Base-by-base conservation (phyloP, 306 rosid species). In the Casuarina glauca region DNA sequence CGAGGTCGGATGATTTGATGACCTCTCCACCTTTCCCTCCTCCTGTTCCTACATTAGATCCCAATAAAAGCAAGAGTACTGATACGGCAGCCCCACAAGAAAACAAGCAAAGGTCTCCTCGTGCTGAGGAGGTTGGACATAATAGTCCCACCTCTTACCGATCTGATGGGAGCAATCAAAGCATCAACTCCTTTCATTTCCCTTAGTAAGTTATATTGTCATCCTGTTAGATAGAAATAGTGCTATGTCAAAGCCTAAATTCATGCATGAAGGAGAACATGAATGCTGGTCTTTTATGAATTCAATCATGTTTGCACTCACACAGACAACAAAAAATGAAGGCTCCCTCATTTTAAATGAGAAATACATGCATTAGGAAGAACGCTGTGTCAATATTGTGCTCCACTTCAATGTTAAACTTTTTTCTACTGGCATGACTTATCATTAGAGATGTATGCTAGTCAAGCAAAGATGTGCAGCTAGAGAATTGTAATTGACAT, bases 111-210 rank as follows among this genome's bases (percentile, higher is more conserved):
- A 41, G 13, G 35, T 46, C 0, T 49, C 49, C 26, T 57, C 61
- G 50, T 57, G 7, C 1, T 3, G 80, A 52, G 39, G 89, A 70
- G 16, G 57, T 69, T 15, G 51, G 61, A 61, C 36, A n/a, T 52
- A 55, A 38, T 35, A n/a, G 15, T 52, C 17, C 38, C n/a, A 5
- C 39, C 16, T 81, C 84, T 45, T 41, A 20, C 78, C 67, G 69
- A 36, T 88, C 88, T 0, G 57, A 74, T 20, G 90, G 16, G 57
- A 85, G 85, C 51, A 51, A 53, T 76, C 20, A 15, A 39, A 91
- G 93, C 78, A 53, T 39, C 48, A 70, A n/a, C 4, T 90, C 97
- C 53, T 90, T 92, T 82, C 86, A 82, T 63, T 92, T 90, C 79
- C 89, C 93, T 5, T 74, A 85, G 94, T 91, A 74, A 88, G 94